Conservation (phyloP, 2,329 filamentous ascomycete species). For the Meredithiella fracta region DNA sequence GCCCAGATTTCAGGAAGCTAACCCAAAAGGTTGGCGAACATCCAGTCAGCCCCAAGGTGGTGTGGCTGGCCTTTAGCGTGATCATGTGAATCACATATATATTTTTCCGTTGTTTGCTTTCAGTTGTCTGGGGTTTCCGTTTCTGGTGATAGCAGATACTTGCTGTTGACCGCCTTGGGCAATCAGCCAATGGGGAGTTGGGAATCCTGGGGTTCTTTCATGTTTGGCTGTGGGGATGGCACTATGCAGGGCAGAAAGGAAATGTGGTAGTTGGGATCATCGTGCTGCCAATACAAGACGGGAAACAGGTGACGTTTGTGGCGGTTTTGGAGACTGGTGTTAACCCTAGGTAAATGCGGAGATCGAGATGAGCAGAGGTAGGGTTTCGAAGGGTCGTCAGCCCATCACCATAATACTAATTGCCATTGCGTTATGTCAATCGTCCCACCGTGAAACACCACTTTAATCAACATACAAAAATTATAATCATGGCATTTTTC, state of each 20-base stretch:
- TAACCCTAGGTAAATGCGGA: background rate
- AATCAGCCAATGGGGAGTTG: background rate
- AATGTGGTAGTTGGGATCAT: too few species aligned
- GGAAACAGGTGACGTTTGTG: background rate
- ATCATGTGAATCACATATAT: background rate
- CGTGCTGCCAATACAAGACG: background rate
- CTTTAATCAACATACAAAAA: too few species aligned
- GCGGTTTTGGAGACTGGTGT: background rate
- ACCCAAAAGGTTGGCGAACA: too few species aligned
- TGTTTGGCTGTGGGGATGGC: too few species aligned
- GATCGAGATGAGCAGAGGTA: background rate
- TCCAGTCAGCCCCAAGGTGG: background rate
- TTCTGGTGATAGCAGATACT: background rate
- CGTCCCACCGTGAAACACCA: too few species aligned
- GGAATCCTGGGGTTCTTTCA: background rate
- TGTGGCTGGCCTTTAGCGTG: background rate
- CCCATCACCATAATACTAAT: too few species aligned
- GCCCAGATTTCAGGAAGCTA: too few species aligned
- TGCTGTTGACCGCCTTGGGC: background rate
- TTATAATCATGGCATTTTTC: too few species aligned
- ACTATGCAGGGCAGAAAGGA: too few species aligned
- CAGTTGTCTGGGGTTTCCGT: background rate
- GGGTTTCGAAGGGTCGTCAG: background rate
- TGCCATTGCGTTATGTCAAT: too few species aligned
- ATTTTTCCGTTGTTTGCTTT: background rate